Evolutionary conservation across 2,329 filamentous ascomycete species (phyloP).

Genomic region (Aspergillus glaucus): DNA sequence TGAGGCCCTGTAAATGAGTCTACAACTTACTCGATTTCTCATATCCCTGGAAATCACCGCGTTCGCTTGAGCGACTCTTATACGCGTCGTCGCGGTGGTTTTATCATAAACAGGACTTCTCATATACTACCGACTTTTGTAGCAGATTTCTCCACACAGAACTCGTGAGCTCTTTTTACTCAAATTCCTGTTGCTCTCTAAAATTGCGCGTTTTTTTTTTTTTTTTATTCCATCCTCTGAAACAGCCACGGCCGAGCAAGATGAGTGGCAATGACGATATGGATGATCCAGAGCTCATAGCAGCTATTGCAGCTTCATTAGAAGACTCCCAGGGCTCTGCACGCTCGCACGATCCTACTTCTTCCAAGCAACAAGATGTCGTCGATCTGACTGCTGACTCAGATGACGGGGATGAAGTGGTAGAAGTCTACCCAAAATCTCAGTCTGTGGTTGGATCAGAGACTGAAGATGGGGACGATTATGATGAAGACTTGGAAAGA

Average conservation of each 20-base stretch:
- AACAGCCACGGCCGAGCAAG: not conserved
- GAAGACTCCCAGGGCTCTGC: constrained; percentile 5
- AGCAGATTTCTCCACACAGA: no score
- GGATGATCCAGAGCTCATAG: constrained; percentile 19
- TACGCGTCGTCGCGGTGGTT: not conserved
- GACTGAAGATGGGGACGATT: constrained; percentile 11
- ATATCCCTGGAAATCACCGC: no score
- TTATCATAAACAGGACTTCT: not conserved
- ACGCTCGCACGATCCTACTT: not conserved
- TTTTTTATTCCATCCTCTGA: not conserved
- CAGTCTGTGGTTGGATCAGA: constrained; percentile 22
- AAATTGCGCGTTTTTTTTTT: not conserved
- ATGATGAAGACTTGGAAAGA: constrained; percentile 31
- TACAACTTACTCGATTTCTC: no score
- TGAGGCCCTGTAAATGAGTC: no score
- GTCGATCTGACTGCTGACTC: constrained; percentile 31
- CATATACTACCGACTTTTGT: not conserved
- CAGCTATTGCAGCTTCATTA: constrained; percentile 18
- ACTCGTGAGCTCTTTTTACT: no score
- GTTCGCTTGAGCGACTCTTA: no score
- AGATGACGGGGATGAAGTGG: constrained; percentile 18
- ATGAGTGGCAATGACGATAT: constrained; percentile 1
- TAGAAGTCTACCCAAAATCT: constrained; percentile 21
- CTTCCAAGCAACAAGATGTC: constrained; percentile 8
- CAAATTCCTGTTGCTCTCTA: not conserved